Conservation (phyloP, 2,329 filamentous ascomycete genomes). For the Monosporascus sp. region DNA sequence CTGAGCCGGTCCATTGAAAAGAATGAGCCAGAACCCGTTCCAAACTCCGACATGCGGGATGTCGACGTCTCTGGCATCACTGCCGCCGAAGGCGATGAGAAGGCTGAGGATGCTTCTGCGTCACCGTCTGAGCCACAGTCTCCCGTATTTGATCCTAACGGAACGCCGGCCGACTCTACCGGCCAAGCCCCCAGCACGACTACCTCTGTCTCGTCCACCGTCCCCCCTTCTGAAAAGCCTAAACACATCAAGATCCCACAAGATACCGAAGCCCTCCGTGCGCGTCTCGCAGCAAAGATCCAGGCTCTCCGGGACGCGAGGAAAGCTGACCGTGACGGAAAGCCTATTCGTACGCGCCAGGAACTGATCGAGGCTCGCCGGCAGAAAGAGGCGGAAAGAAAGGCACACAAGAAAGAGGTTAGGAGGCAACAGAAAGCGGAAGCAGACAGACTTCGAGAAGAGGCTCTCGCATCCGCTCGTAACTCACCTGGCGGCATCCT, state of each 20-base stretch:
- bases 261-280: conserved; percentile 69
- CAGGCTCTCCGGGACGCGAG: conserved; percentile 78
- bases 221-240: conserved; percentile 54
- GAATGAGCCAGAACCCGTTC: conserved; percentile 15
- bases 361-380: conserved; percentile 88
- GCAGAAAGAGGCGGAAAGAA: conserved; percentile 80
- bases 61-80: conserved; percentile 45
- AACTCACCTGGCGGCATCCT: conserved; percentile 55
- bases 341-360: conserved; percentile 77
- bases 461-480: conserved; percentile 53
- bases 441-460: conserved; percentile 63
- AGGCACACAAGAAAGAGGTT: conserved; percentile 82
- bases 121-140: conserved; percentile 52
- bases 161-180: conserved; percentile 34
- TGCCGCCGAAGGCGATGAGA: conserved; percentile 38
- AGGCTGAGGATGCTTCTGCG: conserved; percentile 21
- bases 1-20: conserved; percentile 25
- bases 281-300: conserved; percentile 76
- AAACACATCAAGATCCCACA: conserved; percentile 64
- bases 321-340: conserved; percentile 83
- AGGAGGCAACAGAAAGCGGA: conserved; percentile 73
- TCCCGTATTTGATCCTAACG: conserved; percentile 54
- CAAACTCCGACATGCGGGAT: conserved; percentile 30
- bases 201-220: conserved; percentile 66
- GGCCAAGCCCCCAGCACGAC: conserved; percentile 50